Percentiles rank a stretch among this genome's conserved stretches.
These are phyloP conservation scores for Dicorynia guianensis DNA, from an alignment of 306 rosid species.

Conservation along the genomic window DNA sequence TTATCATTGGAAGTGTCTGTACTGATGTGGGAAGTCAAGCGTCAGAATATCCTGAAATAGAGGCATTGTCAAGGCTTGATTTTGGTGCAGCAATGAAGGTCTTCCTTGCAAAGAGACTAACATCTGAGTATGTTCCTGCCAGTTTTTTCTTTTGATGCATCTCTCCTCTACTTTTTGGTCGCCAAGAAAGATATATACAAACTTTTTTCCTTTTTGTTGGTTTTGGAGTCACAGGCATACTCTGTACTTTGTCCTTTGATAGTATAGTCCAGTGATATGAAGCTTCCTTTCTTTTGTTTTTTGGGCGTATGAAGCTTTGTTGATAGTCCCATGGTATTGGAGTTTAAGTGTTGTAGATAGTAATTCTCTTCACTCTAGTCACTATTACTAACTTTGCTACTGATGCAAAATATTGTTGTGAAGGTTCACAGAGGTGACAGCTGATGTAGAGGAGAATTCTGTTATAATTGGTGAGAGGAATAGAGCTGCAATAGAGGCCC, in stretches of 20 bases:
- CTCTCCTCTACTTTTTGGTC: conserved; percentile 16
- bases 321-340: conserved; percentile 18
- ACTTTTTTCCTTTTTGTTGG: conserved; percentile 1
- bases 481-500: conserved; percentile 74
- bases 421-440: conserved; percentile 80
- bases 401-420: conserved; percentile 41
- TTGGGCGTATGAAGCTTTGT: neutral
- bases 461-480: conserved; percentile 92
- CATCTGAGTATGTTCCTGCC: conserved; percentile 71
- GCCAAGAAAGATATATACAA: neutral
- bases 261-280: conserved; percentile 26
- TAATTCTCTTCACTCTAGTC: conserved; percentile 19
- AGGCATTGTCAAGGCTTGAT: conserved; percentile 94
- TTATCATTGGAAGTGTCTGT: conserved; percentile 80
- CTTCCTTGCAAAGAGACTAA: conserved; percentile 82
- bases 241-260: conserved; percentile 15
- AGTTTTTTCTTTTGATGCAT: conserved; percentile 15
- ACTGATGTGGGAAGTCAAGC: conserved; percentile 70
- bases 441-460: conserved; percentile 82
- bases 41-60: conserved; percentile 86
- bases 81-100: conserved; percentile 92
- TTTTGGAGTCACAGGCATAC: conserved; percentile 9
- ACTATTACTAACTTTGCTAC: conserved; percentile 18
- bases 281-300: neutral
- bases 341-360: conserved; percentile 1